phyloP scores from a whole-genome alignment of 768 basidiomycete species.

The Termitomyces sp. region DNA sequence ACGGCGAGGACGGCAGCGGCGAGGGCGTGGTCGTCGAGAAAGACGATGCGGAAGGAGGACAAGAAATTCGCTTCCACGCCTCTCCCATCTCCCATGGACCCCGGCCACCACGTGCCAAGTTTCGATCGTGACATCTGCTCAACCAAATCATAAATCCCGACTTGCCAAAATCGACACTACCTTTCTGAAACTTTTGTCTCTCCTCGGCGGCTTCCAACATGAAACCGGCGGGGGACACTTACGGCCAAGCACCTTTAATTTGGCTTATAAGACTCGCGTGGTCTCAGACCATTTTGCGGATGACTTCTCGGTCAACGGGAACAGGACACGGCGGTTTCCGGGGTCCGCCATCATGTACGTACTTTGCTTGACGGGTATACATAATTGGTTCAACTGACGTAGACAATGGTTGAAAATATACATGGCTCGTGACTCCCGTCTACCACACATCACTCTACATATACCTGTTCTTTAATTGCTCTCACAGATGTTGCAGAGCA shows the following conservation, averaged over 20 bases:
- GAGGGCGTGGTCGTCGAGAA: constrained; percentile 16
- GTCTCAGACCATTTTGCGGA: background rate
- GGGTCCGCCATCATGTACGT: constrained; percentile 6
- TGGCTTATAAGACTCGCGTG: background rate
- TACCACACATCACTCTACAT: too few relatives aligned
- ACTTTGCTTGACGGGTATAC: constrained; percentile 4
- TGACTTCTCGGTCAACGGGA: background rate
- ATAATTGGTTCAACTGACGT: constrained; percentile 9
- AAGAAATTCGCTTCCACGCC: constrained; percentile 15
- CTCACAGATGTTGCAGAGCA: too few relatives aligned
- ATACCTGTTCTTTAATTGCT: too few relatives aligned
- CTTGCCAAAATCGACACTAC: background rate
- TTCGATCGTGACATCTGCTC: background rate
- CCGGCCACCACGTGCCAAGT: constrained; percentile 10
- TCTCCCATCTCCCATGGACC: constrained; percentile 17
- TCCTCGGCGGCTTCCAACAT: background rate
- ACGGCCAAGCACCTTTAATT: background rate
- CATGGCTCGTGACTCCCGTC: too few relatives aligned
- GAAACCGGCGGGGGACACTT: too few relatives aligned
- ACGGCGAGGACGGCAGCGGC: constrained; percentile 13
- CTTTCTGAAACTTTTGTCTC: too few relatives aligned
- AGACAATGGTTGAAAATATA: constrained; percentile 1
- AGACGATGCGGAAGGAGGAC: constrained; percentile 15
- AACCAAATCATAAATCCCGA: background rate
- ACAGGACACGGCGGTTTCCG: background rate